Conservation (phyloP, 1,139 yeast species). For the Candida glucosophila region DNA sequence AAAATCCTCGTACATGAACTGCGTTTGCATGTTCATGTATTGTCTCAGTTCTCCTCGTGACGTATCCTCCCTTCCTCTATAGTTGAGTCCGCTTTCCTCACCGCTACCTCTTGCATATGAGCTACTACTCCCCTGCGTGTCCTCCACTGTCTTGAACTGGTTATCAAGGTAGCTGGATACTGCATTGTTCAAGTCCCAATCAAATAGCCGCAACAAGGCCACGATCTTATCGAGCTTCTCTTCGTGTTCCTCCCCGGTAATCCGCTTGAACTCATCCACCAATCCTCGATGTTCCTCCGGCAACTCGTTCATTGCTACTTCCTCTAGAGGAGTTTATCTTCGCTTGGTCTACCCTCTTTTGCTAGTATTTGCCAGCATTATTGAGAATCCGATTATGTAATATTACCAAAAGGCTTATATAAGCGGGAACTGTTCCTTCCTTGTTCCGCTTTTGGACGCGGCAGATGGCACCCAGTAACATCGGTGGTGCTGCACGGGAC, state of each 20-base stretch:
- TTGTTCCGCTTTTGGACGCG: too few species aligned
- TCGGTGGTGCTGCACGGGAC: too few species aligned
- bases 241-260: constrained; percentile 32
- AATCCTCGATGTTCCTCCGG: constrained; percentile 4
- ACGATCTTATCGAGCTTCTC: constrained; percentile 26
- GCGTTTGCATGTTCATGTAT: constrained; percentile 26
- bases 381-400: too few species aligned
- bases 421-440: too few species aligned
- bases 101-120: constrained; percentile 3
- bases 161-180: constrained; percentile 43
- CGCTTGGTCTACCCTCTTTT: too few species aligned
- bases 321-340: too few species aligned
- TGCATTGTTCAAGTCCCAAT: constrained; percentile 43
- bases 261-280: constrained; percentile 34
- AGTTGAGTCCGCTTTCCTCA: constrained; percentile 3
- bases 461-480: too few species aligned
- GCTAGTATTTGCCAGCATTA: too few species aligned
- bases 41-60: too few species aligned
- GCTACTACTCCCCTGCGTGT: constrained; percentile 7
- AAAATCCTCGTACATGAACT: constrained; percentile 24
- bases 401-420: too few species aligned
- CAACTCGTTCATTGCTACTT: constrained; percentile 4
- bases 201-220: constrained; percentile 30
- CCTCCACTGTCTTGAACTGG: constrained; percentile 26
- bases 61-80: constrained; percentile 1